A percentile compares a stretch with the other conserved stretches of the same genome.
phyloP scores from a whole-genome alignment of 1,284 basidiomycete species.

The Ganoderma lucidum region DNA sequence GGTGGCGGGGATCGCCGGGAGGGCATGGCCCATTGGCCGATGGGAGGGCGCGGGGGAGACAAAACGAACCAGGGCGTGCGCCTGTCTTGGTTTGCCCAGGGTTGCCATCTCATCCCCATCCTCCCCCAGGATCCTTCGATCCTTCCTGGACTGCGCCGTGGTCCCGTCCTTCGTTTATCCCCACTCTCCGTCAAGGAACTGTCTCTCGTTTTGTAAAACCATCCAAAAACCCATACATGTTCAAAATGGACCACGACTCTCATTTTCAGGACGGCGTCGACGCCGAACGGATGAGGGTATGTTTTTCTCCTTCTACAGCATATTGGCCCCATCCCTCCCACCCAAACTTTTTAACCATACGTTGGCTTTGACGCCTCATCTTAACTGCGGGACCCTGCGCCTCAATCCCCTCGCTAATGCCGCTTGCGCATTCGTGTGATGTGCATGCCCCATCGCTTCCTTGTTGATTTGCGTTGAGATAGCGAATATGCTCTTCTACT shows the following conservation, averaged over 20 bases:
- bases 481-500: conserved; percentile 7
- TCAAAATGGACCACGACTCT: conserved; percentile 45
- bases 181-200: conserved; percentile 44
- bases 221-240: conserved; percentile 32
- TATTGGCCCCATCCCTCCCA: neutral
- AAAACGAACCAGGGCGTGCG: conserved; percentile 16
- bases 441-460: conserved; percentile 9
- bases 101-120: conserved; percentile 43
- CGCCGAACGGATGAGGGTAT: conserved; percentile 47
- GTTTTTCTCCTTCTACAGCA: conserved; percentile 14
- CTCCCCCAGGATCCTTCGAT: conserved; percentile 29
- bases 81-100: conserved; percentile 2
- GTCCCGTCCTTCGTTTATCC: conserved; percentile 47
- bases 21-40: no score
- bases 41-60: conserved; percentile 3
- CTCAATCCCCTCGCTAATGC: conserved; percentile 10
- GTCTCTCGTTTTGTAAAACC: conserved; percentile 48
- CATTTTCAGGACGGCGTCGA: conserved; percentile 41
- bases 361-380: neutral
- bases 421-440: conserved; percentile 11
- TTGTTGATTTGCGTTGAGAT: neutral
- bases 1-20: conserved; percentile 6
- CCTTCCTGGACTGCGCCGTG: conserved; percentile 33
- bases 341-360: neutral
- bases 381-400: conserved; percentile 18